Evolutionary conservation across 2,329 filamentous ascomycete species (phyloP).

Genomic region (Sclerotinia sclerotiorum): DNA sequence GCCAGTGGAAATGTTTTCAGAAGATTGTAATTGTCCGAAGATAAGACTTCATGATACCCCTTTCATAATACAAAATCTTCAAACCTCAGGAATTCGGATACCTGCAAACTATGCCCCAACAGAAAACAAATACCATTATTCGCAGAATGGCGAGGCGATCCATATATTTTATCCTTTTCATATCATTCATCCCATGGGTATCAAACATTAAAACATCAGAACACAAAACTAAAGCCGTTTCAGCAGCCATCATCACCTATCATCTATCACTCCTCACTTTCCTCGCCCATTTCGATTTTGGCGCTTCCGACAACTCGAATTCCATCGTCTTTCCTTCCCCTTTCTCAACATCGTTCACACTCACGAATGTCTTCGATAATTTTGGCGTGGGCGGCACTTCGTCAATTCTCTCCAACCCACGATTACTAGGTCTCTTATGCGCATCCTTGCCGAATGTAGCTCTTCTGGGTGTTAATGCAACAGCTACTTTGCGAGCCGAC

Average conservation of each 20-base stretch:
- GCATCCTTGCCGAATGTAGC: conserved; percentile 60
- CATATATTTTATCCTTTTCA: conserved; percentile 1
- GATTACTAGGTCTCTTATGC: conserved; percentile 45
- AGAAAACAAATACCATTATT: conserved; percentile 1
- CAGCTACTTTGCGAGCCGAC: conserved; percentile 63
- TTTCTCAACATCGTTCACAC: conserved; percentile 60
- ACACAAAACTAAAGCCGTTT: conserved; percentile 16
- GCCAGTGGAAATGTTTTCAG: conserved; percentile 76
- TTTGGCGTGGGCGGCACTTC: conserved; percentile 61
- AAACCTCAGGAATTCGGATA: conserved; percentile 5
- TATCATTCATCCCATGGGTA: conserved; percentile 6
- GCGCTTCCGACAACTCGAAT: conserved; percentile 39
- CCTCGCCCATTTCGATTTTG: conserved; percentile 38
- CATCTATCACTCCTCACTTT: conserved; percentile 25
- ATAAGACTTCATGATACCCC: conserved; percentile 22
- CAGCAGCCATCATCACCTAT: conserved; percentile 15
- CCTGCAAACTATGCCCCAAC: conserved; percentile 4
- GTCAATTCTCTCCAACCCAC: conserved; percentile 49
- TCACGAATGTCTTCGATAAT: conserved; percentile 39
- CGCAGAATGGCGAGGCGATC: neutral
- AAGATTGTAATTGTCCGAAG: conserved; percentile 51
- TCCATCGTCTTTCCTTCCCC: conserved; percentile 42
- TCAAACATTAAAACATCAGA: conserved; percentile 13
- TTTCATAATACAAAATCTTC: conserved; percentile 19
- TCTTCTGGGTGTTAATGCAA: conserved; percentile 61